phyloP scores from a whole-genome alignment of 1,284 basidiomycete species.

The Naganishia sp. region DNA sequence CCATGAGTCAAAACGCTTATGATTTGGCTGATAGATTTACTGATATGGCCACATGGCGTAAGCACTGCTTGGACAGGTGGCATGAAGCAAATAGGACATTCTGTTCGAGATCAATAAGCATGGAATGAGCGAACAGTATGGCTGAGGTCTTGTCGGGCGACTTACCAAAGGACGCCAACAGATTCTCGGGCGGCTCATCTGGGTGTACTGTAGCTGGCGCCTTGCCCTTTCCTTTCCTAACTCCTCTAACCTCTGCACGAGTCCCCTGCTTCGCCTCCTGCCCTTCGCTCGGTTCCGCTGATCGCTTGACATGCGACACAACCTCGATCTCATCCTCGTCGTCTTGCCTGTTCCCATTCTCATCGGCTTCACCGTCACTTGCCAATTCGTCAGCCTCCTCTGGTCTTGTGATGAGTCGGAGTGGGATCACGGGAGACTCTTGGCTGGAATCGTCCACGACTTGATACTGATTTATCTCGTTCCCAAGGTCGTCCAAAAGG shows the following conservation, averaged over 20 bases:
- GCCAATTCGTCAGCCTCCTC: conserved; percentile 30
- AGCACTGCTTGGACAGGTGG: conserved; percentile 35
- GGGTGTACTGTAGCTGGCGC: conserved; percentile 6
- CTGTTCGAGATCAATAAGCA: conserved; percentile 2
- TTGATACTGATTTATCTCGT: conserved; percentile 8
- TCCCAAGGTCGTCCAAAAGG: not conserved
- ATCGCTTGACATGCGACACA: not conserved
- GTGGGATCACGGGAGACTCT: conserved; percentile 1
- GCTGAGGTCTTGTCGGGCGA: not conserved
- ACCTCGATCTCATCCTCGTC: conserved; percentile 30
- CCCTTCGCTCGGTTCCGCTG: not conserved
- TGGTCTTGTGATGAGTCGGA: conserved; percentile 15
- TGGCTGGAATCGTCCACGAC: not conserved
- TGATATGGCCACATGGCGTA: conserved; percentile 35
- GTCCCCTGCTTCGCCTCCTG: not conserved
- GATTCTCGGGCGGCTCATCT: conserved; percentile 28
- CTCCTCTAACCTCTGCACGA: not conserved
- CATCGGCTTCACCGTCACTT: conserved; percentile 30
- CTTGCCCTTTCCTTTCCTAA: conserved; percentile 28
- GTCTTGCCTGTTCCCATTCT: conserved; percentile 25
- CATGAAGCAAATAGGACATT: conserved; percentile 35
- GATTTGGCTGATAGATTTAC: conserved; percentile 21
- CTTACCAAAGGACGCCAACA: conserved; percentile 31
- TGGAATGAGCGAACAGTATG: not conserved
- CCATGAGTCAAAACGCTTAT: not conserved